Percentiles rank a stretch among this genome's conserved stretches.
These are phyloP conservation scores for Cladosporium phlei DNA, from an alignment of 2,329 filamentous ascomycete genomes.

Conservation along the genomic window DNA sequence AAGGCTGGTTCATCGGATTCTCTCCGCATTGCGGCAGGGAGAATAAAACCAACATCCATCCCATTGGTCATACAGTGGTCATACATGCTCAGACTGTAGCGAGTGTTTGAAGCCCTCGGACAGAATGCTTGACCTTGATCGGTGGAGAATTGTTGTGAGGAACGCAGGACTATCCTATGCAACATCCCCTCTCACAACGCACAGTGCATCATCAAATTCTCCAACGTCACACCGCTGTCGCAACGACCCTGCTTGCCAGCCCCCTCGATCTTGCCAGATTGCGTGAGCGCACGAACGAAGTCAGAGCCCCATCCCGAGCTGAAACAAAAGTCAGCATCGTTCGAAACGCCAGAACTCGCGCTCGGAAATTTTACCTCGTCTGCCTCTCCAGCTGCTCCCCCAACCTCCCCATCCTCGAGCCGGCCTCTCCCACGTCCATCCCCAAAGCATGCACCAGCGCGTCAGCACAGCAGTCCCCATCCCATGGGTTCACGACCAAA, in stretches of 20 bases:
- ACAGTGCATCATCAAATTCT: no score
- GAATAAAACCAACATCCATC: no score
- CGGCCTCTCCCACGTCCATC: conserved; percentile 52
- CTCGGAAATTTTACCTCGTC: background rate
- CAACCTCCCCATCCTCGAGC: background rate
- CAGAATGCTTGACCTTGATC: no score
- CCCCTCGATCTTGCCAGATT: background rate
- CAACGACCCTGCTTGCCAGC: background rate
- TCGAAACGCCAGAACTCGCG: background rate
- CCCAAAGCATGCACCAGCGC: conserved; percentile 89
- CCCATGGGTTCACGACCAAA: conserved; percentile 93
- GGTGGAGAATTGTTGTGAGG: no score
- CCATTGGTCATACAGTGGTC: no score
- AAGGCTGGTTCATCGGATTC: no score
- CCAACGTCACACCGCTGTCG: background rate
- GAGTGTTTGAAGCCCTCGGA: no score
- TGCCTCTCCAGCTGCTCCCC: background rate
- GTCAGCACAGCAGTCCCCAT: conserved; percentile 84
- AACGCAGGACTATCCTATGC: no score
- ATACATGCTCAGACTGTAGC: no score
- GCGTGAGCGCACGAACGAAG: background rate
- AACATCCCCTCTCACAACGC: no score
- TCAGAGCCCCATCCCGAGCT: background rate
- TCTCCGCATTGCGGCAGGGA: no score
- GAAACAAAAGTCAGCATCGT: no score